Conservation (phyloP, 2,329 filamentous ascomycete species). For the Colletotrichum sp. region DNA sequence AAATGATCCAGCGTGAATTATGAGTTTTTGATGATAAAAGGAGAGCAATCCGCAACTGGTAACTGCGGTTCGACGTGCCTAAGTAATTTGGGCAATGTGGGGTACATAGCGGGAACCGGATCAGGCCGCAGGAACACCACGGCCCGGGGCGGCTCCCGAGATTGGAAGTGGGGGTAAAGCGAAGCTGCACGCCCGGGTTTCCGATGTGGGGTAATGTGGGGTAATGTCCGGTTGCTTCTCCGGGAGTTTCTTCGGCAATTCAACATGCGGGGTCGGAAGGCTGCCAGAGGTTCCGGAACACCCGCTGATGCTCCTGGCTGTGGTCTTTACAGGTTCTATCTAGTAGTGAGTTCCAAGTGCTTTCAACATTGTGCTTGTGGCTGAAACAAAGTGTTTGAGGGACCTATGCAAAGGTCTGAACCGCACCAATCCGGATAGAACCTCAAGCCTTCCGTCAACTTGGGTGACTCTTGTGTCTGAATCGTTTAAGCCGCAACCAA, state of each 20-base stretch:
- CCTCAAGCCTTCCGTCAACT: neutral
- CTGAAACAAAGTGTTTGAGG: neutral
- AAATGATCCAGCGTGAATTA: neutral
- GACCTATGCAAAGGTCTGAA: neutral
- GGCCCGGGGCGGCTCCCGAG: neutral
- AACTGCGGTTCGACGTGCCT: neutral
- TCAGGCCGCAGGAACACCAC: neutral
- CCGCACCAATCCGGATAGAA: neutral
- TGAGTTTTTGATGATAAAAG: neutral
- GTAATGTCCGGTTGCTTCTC: neutral
- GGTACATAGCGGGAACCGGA: neutral
- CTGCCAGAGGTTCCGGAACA: neutral
- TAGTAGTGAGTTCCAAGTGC: neutral
- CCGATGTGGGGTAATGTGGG: too few species aligned
- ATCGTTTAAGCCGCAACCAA: neutral
- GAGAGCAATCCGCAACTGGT: accelerated
- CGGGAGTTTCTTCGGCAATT: neutral
- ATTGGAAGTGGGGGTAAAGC: neutral
- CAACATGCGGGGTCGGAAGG: neutral
- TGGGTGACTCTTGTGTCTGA: neutral
- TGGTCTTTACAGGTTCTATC: neutral
- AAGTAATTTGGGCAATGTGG: neutral
- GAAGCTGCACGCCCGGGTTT: neutral
- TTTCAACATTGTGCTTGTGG: neutral
- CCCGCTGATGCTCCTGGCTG: neutral